Evolutionary conservation across 2,329 filamentous ascomycete species (phyloP).

Genomic region (Nemania abortiva): DNA sequence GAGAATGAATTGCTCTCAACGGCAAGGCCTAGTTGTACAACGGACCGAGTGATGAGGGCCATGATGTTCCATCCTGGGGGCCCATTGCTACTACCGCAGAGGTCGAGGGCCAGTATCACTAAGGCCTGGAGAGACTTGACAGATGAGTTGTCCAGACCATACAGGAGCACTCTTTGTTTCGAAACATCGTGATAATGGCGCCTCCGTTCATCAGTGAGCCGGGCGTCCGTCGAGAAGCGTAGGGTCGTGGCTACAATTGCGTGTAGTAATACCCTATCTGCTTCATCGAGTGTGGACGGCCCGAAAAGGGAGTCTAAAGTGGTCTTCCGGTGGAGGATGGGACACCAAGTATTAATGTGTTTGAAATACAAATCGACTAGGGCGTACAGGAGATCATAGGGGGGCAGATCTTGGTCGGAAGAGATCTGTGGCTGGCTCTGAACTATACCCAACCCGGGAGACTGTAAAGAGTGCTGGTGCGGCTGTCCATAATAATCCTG

Average conservation of each 20-base stretch:
- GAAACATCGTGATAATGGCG: slow-evolving; percentile 82
- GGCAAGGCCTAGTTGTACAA: slow-evolving; percentile 87
- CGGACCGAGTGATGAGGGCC: slow-evolving; percentile 87
- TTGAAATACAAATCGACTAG: slow-evolving; percentile 83
- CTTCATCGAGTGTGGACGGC: slow-evolving; percentile 79
- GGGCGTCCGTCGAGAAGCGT: slow-evolving; percentile 81
- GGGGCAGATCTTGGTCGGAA: slow-evolving; percentile 76
- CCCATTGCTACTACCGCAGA: slow-evolving; percentile 88
- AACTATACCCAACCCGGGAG: slow-evolving; percentile 68
- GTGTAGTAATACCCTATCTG: slow-evolving; percentile 84
- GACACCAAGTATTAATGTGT: slow-evolving; percentile 86
- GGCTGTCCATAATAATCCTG: slow-evolving; percentile 64
- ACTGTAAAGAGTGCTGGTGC: slow-evolving; percentile 64
- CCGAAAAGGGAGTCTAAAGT: slow-evolving; percentile 88
- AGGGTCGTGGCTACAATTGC: slow-evolving; percentile 91
- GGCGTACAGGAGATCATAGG: slow-evolving; percentile 79
- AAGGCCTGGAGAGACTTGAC: slow-evolving; percentile 89
- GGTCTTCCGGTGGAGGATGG: slow-evolving; percentile 86
- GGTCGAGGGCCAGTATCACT: slow-evolving; percentile 86
- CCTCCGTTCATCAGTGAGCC: slow-evolving; percentile 79
- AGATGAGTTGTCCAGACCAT: slow-evolving; percentile 89
- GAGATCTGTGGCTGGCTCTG: slow-evolving; percentile 60
- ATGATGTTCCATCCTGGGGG: slow-evolving; percentile 93
- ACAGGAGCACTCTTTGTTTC: slow-evolving; percentile 87
- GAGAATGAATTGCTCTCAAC: slow-evolving; percentile 85